Evolutionary conservation across 1,139 yeast species (phyloP).

Genomic region (Zygotorulaspora mrakii): DNA sequence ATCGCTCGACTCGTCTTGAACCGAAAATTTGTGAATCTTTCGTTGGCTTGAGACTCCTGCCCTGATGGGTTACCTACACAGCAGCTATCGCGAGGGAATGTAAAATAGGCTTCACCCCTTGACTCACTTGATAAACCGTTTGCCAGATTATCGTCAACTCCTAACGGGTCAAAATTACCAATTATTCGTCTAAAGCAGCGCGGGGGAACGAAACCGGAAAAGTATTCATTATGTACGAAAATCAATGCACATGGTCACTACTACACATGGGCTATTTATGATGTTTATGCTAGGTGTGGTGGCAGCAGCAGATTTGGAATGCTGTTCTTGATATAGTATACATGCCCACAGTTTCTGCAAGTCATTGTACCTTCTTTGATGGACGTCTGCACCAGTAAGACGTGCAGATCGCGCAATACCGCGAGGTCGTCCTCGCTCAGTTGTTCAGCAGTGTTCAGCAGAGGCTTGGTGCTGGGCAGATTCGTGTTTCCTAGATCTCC

Average conservation of each 20-base stretch:
- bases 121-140: no score
- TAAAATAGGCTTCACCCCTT: no score
- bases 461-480: constrained; percentile 56
- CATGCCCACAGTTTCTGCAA: constrained; percentile 81
- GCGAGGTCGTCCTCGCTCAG: constrained; percentile 50
- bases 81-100: no score
- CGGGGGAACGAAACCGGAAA: constrained; percentile 1
- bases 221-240: constrained; percentile 2
- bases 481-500: constrained; percentile 61
- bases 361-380: constrained; percentile 85
- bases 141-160: no score
- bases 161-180: not conserved
- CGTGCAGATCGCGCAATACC: constrained; percentile 70
- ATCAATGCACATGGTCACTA: constrained; percentile 1
- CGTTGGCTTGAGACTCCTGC: no score
- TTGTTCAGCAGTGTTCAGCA: constrained; percentile 36
- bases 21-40: not conserved
- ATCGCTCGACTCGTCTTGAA: not conserved
- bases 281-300: constrained; percentile 68
- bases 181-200: not conserved
- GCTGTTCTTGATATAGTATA: constrained; percentile 84
- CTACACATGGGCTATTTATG: not conserved
- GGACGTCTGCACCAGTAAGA: constrained; percentile 76
- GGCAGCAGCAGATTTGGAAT: constrained; percentile 93
- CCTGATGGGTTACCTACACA: no score